Base-by-base conservation (phyloP, 352 stramenopile species). In the Blastocystis hominis region DNA sequence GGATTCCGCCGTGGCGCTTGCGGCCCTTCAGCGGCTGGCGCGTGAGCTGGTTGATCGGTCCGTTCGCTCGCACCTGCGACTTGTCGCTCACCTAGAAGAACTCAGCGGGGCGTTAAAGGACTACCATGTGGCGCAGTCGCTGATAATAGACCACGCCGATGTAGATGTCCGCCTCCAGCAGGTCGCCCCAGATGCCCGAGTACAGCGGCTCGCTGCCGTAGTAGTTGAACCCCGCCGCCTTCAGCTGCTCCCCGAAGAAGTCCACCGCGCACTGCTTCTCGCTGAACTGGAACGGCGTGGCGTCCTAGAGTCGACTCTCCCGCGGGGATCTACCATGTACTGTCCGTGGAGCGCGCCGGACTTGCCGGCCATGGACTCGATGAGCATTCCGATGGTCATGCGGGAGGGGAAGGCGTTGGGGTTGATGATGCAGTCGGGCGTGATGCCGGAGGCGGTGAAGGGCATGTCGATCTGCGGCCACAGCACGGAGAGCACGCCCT, bases 131-230 rank as follows among this genome's bases (percentile, higher is more conserved):
- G 77, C 97, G 94, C 89, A 99, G 91, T 68, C 97, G 93, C 93
- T 99, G 97, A 91, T 99, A 99, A 91, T 98, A 99, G 47, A 99
- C 97, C n/a, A 98, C 93, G 56, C 97, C 97, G 79, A 99, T 99
- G 92, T 99, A 99, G 63, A 99, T 97, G 89, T 99, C 96, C 17
- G 96, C 97, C 64, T 98, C 95, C 94, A 99, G 97, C 76, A 98
- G 89, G 56, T 94, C 98, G 47, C 97, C 97, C 68, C 94, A 98
- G 79, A 99, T 94, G 34, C 97, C 97, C 77, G 93, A 98, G 93
- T 99, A 99, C 88, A 99, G 90, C 44, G 96, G 95, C 89, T 99
- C 97, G 88, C 94, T 98, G 86, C 97, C 97, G 92, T 98, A 98
- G 92, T 99, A 98, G 90, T 97, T 95, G 89, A 94, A 97, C 20